Percentiles rank a stretch among this genome's conserved stretches.
These are phyloP conservation scores for Sporisorium scitamineum DNA, from an alignment of 1,284 basidiomycete species.

Conservation along the genomic window DNA sequence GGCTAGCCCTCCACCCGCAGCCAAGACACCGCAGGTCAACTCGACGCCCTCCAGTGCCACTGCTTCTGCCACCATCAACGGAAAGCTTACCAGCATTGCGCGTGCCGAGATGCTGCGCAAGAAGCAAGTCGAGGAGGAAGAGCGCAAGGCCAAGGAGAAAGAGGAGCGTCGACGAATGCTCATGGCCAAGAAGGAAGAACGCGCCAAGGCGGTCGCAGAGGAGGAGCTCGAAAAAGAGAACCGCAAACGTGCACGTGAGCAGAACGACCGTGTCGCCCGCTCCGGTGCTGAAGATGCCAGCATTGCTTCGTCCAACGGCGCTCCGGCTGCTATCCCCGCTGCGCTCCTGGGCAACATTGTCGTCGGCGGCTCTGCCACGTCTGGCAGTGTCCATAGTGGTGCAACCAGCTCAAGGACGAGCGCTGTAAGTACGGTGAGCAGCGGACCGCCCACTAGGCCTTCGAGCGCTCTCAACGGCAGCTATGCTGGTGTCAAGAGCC, in stretches of 20 bases:
- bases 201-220: constrained; percentile 44
- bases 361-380: constrained; percentile 21
- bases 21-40: constrained; percentile 30
- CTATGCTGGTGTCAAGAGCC: constrained; percentile 52
- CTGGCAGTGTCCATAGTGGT: constrained; percentile 20
- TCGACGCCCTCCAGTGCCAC: constrained; percentile 31
- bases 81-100: constrained; percentile 49
- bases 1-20: constrained; percentile 26
- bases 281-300: constrained; percentile 32
- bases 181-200: constrained; percentile 47
- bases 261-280: constrained; percentile 32
- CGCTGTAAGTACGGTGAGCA: constrained; percentile 40
- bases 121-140: constrained; percentile 54
- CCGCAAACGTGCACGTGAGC: constrained; percentile 46
- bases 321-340: constrained; percentile 40
- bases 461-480: constrained; percentile 45
- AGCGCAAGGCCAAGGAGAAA: constrained; percentile 52
- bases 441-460: constrained; percentile 37
- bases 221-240: constrained; percentile 47
- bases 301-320: constrained; percentile 31
- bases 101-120: constrained; percentile 54
- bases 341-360: constrained; percentile 33
- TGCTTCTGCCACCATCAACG: constrained; percentile 18
- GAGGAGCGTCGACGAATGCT: constrained; percentile 52
- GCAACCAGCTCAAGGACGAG: constrained; percentile 31